A percentile compares a stretch with the other conserved stretches of the same genome.
Evolutionary conservation across 805 yeast species (phyloP).

Genomic region (Saturnispora quitensis): DNA sequence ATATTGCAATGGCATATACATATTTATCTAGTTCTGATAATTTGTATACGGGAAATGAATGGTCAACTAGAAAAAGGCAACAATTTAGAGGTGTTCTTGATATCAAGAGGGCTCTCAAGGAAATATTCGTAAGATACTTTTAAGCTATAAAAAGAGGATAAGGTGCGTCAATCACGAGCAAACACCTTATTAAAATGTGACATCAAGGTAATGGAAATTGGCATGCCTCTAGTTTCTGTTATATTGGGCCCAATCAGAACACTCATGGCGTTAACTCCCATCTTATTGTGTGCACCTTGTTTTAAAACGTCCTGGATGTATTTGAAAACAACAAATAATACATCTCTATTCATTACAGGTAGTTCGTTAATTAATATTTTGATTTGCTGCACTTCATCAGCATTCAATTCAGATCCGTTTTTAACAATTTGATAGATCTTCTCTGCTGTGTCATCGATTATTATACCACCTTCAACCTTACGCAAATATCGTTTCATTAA

Average conservation of each 20-base stretch:
- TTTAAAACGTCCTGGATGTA: constrained; percentile 57
- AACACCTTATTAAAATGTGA: constrained; percentile 23
- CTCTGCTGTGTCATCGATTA: constrained; percentile 36
- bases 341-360: constrained; percentile 48
- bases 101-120: not conserved
- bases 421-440: constrained; percentile 29
- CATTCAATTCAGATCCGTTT: not conserved
- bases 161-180: constrained; percentile 6
- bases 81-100: not conserved
- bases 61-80: not conserved
- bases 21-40: not conserved
- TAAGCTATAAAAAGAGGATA: not conserved
- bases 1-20: not conserved
- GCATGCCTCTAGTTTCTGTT: constrained; percentile 27
- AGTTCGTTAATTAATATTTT: constrained; percentile 32
- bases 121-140: not conserved
- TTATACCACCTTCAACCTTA: constrained; percentile 64
- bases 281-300: constrained; percentile 58
- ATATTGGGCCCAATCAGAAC: constrained; percentile 30
- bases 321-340: constrained; percentile 56
- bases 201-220: constrained; percentile 23
- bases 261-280: constrained; percentile 65
- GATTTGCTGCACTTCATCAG: constrained; percentile 9
- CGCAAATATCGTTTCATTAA: constrained; percentile 74
- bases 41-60: not conserved